Conservation (phyloP, 106 monocot species). For the Apostasia ramifera region DNA sequence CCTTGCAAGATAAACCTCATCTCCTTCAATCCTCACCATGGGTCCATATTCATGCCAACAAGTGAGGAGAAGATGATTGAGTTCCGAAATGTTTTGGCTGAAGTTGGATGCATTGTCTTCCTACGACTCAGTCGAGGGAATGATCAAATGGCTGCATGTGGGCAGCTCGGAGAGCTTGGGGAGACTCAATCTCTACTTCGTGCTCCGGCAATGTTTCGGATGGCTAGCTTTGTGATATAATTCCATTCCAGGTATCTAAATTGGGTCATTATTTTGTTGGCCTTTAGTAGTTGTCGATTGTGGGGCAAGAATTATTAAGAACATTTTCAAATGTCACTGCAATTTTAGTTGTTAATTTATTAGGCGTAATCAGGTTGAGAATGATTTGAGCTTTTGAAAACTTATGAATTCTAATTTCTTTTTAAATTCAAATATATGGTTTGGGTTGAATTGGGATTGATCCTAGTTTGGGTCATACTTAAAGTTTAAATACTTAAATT, state of each 20-base stretch:
- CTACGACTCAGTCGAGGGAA: slow-evolving; percentile 83
- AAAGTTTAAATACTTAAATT: too few relatives aligned
- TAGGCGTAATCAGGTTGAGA: too few relatives aligned
- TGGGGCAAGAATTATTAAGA: too few relatives aligned
- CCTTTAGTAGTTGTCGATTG: neutral
- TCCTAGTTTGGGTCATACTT: too few relatives aligned
- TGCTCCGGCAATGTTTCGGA: slow-evolving; percentile 55
- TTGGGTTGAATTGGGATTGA: too few relatives aligned
- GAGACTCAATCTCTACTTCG: slow-evolving; percentile 51
- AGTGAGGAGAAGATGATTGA: slow-evolving; percentile 70
- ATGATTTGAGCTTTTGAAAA: too few relatives aligned
- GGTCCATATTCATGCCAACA: slow-evolving; percentile 77
- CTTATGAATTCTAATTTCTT: too few relatives aligned
- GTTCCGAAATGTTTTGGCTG: slow-evolving; percentile 72
- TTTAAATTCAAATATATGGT: too few relatives aligned
- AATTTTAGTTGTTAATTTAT: too few relatives aligned
- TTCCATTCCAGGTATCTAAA: too few relatives aligned
- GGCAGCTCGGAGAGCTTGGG: slow-evolving; percentile 85
- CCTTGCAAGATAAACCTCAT: slow-evolving; percentile 97
- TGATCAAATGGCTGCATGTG: slow-evolving; percentile 96
- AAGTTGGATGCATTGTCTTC: slow-evolving; percentile 60
- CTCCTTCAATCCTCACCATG: slow-evolving; percentile 79
- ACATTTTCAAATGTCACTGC: too few relatives aligned
- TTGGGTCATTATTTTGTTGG: neutral
- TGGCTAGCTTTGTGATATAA: neutral